Base-by-base conservation (phyloP, 192 early-diverging fungal genomes). In the Paraglomus brasilianum region DNA sequence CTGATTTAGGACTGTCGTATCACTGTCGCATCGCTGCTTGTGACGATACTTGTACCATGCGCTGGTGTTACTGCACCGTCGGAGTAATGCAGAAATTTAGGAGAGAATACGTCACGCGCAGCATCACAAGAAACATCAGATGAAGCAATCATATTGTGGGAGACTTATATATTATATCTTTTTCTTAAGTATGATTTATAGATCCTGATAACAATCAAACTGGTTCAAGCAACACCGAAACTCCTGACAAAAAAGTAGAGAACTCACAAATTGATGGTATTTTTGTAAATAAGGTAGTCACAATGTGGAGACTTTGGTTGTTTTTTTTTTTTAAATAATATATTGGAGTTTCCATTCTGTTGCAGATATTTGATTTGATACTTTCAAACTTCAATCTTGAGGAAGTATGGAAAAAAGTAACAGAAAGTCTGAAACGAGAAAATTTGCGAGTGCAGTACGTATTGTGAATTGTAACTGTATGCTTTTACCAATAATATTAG, bases 381-480 rank as follows among this genome's bases (percentile, higher is more conserved):
- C 21, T 61, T 43, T 52, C 48, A 1, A 42, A 66, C 10, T 51
- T 66, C 38, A 66, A 38, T 66, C 64, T 66, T 51, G 48, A 66
- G 30, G 47, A 52, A 50, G 43, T 66, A 0, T 66, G 64, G 36
- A 41, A 51, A 8, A 66, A 52, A 51, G 64, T 51, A 19, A 66
- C 52, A 49, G 49, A 66, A 40, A 8, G 47, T 40, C 52, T 66
- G 19, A 66, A 66, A 41, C 2, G 41, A 66, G 48, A 66, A 6
- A 66, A 66, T 52, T 51, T 66, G 30, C 22, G 48, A 66, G 47
- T 66, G 36, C 64, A 52, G 64, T 51, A 66, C 41, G 48, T 61
- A 51, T 65, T 21, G 50, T 38, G 36, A 38, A 8, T 53, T 53
- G 52, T 53, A 53, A 53, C 52, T 53, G 52, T 53, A 53, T 53